phyloP scores from a whole-genome alignment of 1,139 yeast genomes.

The Blastobotrys petasosporus region DNA sequence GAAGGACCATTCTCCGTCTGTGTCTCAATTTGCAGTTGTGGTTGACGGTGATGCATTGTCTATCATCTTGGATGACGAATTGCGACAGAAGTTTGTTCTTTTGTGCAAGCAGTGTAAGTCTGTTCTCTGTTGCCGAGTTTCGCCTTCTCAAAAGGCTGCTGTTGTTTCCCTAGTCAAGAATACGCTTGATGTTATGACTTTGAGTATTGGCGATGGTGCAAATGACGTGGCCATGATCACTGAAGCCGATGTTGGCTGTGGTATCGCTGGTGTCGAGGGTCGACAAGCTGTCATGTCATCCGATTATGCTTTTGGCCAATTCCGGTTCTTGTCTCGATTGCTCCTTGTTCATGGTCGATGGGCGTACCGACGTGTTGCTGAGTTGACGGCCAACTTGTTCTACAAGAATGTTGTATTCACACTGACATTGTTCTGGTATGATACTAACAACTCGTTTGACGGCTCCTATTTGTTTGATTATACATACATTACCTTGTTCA shows the following conservation, averaged over 20 bases:
- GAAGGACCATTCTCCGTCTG: slow-evolving; percentile 70
- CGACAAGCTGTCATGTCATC: slow-evolving; percentile 99
- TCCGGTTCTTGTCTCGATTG: slow-evolving; percentile 71
- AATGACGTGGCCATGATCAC: slow-evolving; percentile 99
- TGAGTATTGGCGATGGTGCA: slow-evolving; percentile 97
- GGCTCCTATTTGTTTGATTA: slow-evolving; percentile 89
- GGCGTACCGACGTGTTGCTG: slow-evolving; percentile 88
- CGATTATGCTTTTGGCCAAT: slow-evolving; percentile 95
- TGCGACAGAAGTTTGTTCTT: slow-evolving; percentile 64
- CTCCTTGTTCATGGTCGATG: slow-evolving; percentile 92
- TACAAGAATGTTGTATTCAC: slow-evolving; percentile 90
- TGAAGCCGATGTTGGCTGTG: slow-evolving; percentile 97
- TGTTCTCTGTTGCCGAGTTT: slow-evolving; percentile 96
- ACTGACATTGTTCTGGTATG: slow-evolving; percentile 88
- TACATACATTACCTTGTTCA: slow-evolving; percentile 87
- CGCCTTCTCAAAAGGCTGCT: slow-evolving; percentile 95
- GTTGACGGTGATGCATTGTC: slow-evolving; percentile 91
- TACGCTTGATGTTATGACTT: slow-evolving; percentile 75
- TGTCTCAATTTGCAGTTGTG: slow-evolving; percentile 69
- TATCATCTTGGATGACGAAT: slow-evolving; percentile 48
- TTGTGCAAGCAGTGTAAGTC: slow-evolving; percentile 91
- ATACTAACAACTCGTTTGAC: slow-evolving; percentile 76
- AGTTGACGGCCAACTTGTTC: slow-evolving; percentile 90
- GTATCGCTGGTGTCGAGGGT: slow-evolving; percentile 98
- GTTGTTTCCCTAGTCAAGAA: slow-evolving; percentile 85